A percentile compares a stretch with the other conserved stretches of the same genome.
phyloP scores from a whole-genome alignment of 345 rosid species.

The Aquilaria sinensis region DNA sequence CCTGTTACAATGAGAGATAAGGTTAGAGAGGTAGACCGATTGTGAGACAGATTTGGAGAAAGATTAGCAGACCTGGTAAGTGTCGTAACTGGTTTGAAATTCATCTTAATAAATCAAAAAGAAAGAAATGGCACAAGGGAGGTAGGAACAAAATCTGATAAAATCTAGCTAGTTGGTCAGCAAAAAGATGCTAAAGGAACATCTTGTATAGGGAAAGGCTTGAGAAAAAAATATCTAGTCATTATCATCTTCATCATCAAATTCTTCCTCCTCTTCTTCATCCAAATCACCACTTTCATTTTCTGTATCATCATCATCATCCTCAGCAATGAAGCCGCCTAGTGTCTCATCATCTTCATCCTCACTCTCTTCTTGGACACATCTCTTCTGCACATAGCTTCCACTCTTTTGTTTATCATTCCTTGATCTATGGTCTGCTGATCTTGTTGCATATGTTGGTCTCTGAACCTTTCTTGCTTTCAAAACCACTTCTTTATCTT shows the following conservation, averaged over 20 bases:
- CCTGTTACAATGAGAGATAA: too few species aligned
- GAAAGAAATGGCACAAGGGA: too few species aligned
- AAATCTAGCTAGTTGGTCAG: too few species aligned
- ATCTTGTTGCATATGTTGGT: slow-evolving; percentile 48
- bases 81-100: too few species aligned
- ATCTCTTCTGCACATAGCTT: slow-evolving; percentile 14
- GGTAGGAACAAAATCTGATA: too few species aligned
- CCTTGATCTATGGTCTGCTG: slow-evolving; percentile 26
- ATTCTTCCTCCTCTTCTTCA: slow-evolving; percentile 27
- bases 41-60: too few species aligned
- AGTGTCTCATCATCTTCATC: slow-evolving; percentile 57
- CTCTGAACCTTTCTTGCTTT: slow-evolving; percentile 24
- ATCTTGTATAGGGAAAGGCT: too few species aligned
- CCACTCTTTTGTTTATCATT: slow-evolving; percentile 12
- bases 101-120: too few species aligned
- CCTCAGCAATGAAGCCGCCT: slow-evolving; percentile 68
- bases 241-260: slow-evolving; percentile 29
- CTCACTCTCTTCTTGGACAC: slow-evolving; percentile 14
- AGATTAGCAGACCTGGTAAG: too few species aligned
- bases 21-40: too few species aligned
- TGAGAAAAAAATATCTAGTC: slow-evolving; percentile 15
- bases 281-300: slow-evolving; percentile 17
- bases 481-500: slow-evolving; percentile 29
- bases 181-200: too few species aligned
- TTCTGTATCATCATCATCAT: slow-evolving; percentile 25